These are phyloP conservation scores for Petunia axillaris DNA, from an alignment of 257 asterid genomes.

Conservation along the genomic window DNA sequence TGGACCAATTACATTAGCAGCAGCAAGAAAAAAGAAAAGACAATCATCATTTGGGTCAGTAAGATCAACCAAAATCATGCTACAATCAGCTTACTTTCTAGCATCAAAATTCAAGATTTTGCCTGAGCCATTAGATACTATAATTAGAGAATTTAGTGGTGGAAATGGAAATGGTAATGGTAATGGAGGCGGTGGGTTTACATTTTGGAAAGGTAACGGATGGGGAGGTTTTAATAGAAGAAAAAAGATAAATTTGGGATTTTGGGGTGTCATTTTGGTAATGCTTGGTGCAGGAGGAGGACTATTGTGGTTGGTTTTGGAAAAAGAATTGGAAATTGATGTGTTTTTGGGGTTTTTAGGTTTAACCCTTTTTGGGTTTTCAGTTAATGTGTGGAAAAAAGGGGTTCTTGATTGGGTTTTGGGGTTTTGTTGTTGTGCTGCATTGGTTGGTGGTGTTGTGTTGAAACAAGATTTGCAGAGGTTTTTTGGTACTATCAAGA, in stretches of 20 bases:
- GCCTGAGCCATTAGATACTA: constrained; percentile 65
- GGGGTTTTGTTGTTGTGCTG: constrained; percentile 77
- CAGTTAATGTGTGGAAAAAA: constrained; percentile 57
- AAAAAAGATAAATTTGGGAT: constrained; percentile 39
- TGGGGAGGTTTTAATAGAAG: constrained; percentile 52
- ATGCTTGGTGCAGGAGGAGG: constrained; percentile 37
- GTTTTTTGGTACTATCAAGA: constrained; percentile 35
- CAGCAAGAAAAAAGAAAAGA: constrained; percentile 42
- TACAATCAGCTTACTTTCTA: constrained; percentile 62
- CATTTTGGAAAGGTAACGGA: constrained; percentile 52
- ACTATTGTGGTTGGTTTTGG: constrained; percentile 43
- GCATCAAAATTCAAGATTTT: constrained; percentile 66
- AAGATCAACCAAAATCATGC: constrained; percentile 50
- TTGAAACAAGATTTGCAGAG: constrained; percentile 49
- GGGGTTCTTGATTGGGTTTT: constrained; percentile 64
- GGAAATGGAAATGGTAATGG: constrained; percentile 66
- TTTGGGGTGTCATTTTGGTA: constrained; percentile 45
- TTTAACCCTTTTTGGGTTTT: constrained; percentile 57
- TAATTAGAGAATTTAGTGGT: constrained; percentile 62
- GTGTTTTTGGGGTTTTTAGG: constrained; percentile 48
- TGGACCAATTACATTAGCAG: constrained; percentile 44
- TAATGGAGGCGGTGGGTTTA: constrained; percentile 46
- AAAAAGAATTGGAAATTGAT: constrained; percentile 46
- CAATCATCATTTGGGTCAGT: constrained; percentile 32
- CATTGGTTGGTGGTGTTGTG: constrained; percentile 50